phyloP scores from a whole-genome alignment of 1,284 basidiomycete genomes.

The Coniophora puteana region DNA sequence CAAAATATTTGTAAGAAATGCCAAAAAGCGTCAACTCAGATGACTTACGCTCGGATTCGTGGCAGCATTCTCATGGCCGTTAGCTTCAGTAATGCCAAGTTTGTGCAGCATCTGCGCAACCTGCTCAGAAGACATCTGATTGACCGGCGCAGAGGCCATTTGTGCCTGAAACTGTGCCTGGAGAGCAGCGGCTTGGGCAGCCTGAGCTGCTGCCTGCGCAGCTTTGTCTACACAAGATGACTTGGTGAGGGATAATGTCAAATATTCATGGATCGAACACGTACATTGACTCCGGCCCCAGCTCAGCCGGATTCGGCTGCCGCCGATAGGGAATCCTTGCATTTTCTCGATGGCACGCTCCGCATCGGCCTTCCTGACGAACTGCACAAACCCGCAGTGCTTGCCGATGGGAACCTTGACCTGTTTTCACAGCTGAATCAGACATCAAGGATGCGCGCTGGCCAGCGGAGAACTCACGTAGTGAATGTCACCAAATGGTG shows the following conservation, averaged over 20 bases:
- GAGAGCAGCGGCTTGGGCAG: constrained; percentile 68
- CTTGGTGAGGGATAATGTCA: constrained; percentile 1
- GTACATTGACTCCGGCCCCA: constrained; percentile 91
- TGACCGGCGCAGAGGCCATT: constrained; percentile 22
- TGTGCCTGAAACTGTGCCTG: constrained; percentile 46
- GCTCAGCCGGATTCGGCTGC: constrained; percentile 85
- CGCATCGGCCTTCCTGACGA: constrained; percentile 87
- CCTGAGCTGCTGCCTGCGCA: constrained; percentile 81
- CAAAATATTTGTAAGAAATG: too few relatives aligned
- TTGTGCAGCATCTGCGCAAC: constrained; percentile 64
- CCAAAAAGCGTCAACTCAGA: too few relatives aligned
- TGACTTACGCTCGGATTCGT: too few relatives aligned
- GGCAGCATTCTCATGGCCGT: constrained; percentile 15
- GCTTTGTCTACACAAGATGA: constrained; percentile 62
- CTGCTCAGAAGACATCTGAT: constrained; percentile 58
- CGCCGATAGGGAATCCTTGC: constrained; percentile 93
- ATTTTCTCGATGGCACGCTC: constrained; percentile 92
- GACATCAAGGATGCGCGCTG: constrained; percentile 8
- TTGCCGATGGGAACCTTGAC: constrained; percentile 96
- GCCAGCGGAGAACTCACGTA: constrained; percentile 53
- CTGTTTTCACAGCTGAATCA: constrained; percentile 33
- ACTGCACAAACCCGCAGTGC: constrained; percentile 95
- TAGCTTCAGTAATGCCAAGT: constrained; percentile 37
- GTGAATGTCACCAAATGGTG: constrained; percentile 88
- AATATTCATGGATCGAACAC: constrained; percentile 30